phyloP scores from a whole-genome alignment of 2,329 filamentous ascomycete genomes.

The Neonectria faginata region DNA sequence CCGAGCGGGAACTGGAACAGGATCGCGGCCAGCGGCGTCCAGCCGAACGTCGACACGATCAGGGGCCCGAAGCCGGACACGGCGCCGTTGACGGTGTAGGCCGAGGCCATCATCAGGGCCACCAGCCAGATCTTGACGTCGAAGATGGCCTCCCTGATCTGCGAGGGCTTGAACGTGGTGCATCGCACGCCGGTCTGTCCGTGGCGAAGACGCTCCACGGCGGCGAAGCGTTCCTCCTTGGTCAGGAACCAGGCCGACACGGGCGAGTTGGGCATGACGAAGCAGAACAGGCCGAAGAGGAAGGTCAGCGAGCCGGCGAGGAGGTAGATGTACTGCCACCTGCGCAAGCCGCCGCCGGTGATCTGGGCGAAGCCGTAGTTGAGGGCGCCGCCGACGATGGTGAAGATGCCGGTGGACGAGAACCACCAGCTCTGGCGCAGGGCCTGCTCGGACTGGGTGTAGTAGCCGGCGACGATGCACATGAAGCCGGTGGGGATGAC shows the following conservation, averaged over 20 bases:
- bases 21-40: slow-evolving; percentile 71
- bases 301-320: slow-evolving; percentile 73
- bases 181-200: slow-evolving; percentile 74
- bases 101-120: slow-evolving; percentile 75
- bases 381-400: slow-evolving; percentile 71
- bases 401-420: slow-evolving; percentile 68
- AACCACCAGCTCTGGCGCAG: slow-evolving; percentile 77
- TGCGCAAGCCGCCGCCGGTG: slow-evolving; percentile 60
- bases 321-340: slow-evolving; percentile 80
- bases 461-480: slow-evolving; percentile 71
- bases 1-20: slow-evolving; percentile 82
- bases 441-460: slow-evolving; percentile 74
- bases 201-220: slow-evolving; percentile 71
- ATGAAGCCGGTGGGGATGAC: slow-evolving; percentile 76
- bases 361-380: slow-evolving; percentile 78
- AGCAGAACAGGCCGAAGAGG: slow-evolving; percentile 73
- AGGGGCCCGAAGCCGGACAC: slow-evolving; percentile 77
- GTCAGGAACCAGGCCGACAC: slow-evolving; percentile 77
- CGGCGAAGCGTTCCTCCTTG: slow-evolving; percentile 70
- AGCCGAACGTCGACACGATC: slow-evolving; percentile 79
- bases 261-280: slow-evolving; percentile 73
- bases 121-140: slow-evolving; percentile 75
- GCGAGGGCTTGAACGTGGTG: slow-evolving; percentile 68
- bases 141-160: slow-evolving; percentile 67
- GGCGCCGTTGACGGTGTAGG: slow-evolving; percentile 78